Evolutionary conservation across 805 yeast genomes (phyloP).

Genomic region (Yamadazyma takamatsuzukensis): DNA sequence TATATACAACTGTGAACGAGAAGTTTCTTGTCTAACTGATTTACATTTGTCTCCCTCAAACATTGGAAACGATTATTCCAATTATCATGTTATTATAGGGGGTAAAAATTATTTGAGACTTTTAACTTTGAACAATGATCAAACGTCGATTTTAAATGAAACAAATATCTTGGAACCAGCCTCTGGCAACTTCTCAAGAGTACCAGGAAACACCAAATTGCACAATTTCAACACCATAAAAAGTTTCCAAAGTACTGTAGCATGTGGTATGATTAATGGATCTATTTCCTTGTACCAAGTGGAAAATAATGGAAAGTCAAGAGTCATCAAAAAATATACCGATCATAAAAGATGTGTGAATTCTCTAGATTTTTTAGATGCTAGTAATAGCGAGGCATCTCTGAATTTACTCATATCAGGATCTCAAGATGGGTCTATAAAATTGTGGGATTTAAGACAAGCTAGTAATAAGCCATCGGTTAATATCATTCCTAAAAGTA

Average conservation of each 20-base stretch:
- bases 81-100: constrained; percentile 35
- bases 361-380: constrained; percentile 34
- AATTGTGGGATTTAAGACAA: constrained; percentile 68
- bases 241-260: constrained; percentile 28
- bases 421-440: constrained; percentile 76
- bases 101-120: constrained; percentile 39
- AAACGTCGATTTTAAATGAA: constrained; percentile 29
- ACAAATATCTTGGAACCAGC: constrained; percentile 27
- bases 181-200: constrained; percentile 7
- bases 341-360: constrained; percentile 43
- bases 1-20: constrained; percentile 23
- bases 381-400: constrained; percentile 12
- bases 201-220: constrained; percentile 20
- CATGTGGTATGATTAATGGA: constrained; percentile 40
- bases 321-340: constrained; percentile 23
- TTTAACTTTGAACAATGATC: constrained; percentile 29
- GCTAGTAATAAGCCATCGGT: constrained; percentile 43
- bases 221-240: constrained; percentile 39
- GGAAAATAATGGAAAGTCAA: constrained; percentile 29
- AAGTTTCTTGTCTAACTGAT: constrained; percentile 22
- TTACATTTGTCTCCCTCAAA: constrained; percentile 11
- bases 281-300: constrained; percentile 29
- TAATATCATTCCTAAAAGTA: constrained; percentile 48
- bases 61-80: constrained; percentile 5
- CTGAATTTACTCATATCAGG: constrained; percentile 43